Percentiles rank a stretch among this genome's conserved stretches.
These are phyloP conservation scores for Symbiodinium natans DNA, from an alignment of 73 alveolate species.

Conservation along the genomic window DNA sequence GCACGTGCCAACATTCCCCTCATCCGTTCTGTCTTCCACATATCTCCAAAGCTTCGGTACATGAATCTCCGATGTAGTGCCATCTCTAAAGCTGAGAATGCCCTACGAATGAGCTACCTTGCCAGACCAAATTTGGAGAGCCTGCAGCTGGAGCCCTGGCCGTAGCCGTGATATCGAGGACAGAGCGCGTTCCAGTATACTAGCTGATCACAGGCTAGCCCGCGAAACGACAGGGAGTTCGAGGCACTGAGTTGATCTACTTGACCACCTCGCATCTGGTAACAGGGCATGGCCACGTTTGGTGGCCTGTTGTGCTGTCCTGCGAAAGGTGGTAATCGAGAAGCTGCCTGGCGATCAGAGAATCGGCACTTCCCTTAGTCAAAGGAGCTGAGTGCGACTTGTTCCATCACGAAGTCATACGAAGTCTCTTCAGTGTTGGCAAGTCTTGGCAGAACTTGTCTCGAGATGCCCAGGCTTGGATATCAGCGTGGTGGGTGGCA, in stretches of 20 bases:
- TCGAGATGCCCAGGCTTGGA: constrained; percentile 78
- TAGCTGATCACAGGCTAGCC: too few species aligned
- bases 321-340: constrained; percentile 42
- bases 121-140: constrained; percentile 66
- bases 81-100: neutral
- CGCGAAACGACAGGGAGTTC: constrained; percentile 83
- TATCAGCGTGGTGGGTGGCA: constrained; percentile 90
- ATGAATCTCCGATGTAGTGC: neutral
- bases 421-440: too few species aligned
- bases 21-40: too few species aligned
- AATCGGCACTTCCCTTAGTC: constrained; percentile 10
- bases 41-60: neutral
- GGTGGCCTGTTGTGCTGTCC: too few species aligned
- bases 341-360: constrained; percentile 61
- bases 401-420: too few species aligned
- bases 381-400: too few species aligned
- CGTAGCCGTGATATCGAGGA: too few species aligned
- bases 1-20: too few species aligned
- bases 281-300: too few species aligned
- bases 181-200: too few species aligned
- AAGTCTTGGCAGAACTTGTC: too few species aligned
- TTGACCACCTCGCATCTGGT: too few species aligned
- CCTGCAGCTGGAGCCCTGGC: constrained; percentile 5
- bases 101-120: neutral
- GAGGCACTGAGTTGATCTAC: neutral